These are phyloP conservation scores for Echria macrotheca DNA, from an alignment of 495 filamentous ascomycete genomes.

Conservation along the genomic window DNA sequence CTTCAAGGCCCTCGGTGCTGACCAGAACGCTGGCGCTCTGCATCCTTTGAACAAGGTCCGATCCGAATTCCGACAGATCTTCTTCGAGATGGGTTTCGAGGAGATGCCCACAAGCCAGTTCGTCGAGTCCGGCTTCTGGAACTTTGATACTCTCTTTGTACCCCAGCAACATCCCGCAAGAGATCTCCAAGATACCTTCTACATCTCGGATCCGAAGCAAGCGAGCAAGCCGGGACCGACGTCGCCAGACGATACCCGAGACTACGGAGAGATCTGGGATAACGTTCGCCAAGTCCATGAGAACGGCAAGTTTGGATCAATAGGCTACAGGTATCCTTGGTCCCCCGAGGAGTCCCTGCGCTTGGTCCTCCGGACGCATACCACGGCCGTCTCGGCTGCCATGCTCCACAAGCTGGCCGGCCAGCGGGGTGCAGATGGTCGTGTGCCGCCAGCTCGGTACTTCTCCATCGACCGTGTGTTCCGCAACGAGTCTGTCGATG, in stretches of 20 bases:
- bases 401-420: conserved; percentile 86
- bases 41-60: conserved; percentile 95
- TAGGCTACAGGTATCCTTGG: conserved; percentile 95
- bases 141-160: conserved; percentile 95
- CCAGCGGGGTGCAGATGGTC: conserved; percentile 46
- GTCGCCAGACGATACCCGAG: conserved; percentile 55
- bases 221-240: conserved; percentile 65
- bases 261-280: conserved; percentile 84
- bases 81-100: conserved; percentile 88
- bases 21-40: conserved; percentile 73
- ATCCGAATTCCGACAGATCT: conserved; percentile 89
- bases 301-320: conserved; percentile 83
- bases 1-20: conserved; percentile 84
- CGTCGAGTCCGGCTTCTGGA: conserved; percentile 96
- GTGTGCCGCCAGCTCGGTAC: conserved; percentile 69
- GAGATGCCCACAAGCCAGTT: conserved; percentile 77
- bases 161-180: conserved; percentile 96
- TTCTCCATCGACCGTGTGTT: conserved; percentile 98
- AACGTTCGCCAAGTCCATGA: conserved; percentile 76
- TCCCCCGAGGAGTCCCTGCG: conserved; percentile 78
- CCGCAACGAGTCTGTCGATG: conserved; percentile 81
- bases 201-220: conserved; percentile 78
- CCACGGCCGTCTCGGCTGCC: conserved; percentile 80
- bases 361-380: conserved; percentile 92
- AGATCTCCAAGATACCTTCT: conserved; percentile 96